phyloP scores from a whole-genome alignment of 2,329 filamentous ascomycete genomes.

The Ophiostoma populinum region DNA sequence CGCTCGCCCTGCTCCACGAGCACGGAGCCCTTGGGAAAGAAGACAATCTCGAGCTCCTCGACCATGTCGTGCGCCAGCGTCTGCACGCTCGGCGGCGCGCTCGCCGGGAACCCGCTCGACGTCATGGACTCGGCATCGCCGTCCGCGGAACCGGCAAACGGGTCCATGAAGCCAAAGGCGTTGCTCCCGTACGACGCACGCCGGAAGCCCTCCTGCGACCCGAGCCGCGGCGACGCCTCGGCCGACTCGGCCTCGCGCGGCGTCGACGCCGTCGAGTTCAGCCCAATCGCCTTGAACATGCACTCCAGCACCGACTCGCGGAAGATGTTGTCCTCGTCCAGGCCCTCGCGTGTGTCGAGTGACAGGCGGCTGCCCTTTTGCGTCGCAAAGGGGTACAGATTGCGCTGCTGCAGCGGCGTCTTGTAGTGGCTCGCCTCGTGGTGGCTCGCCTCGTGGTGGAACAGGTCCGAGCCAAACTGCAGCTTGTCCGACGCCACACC shows the following conservation, averaged over 20 bases:
- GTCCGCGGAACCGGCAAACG: slow-evolving; percentile 60
- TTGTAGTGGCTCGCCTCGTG: too few species aligned
- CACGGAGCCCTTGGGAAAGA: slow-evolving; percentile 86
- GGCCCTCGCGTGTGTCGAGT: slow-evolving; percentile 57
- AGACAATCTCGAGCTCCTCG: slow-evolving; percentile 91
- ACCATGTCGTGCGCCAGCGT: slow-evolving; percentile 61
- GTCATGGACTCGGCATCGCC: slow-evolving; percentile 77
- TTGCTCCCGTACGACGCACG: slow-evolving; percentile 64
- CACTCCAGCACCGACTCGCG: slow-evolving; percentile 82
- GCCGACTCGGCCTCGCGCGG: slow-evolving; percentile 55
- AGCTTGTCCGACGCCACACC: slow-evolving; percentile 25
- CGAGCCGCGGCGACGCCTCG: slow-evolving; percentile 68
- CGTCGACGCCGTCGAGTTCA: slow-evolving; percentile 50
- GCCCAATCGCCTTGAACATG: slow-evolving; percentile 84
- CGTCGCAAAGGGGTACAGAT: slow-evolving; percentile 39
- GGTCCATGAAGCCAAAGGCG: slow-evolving; percentile 81
- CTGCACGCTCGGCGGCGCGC: slow-evolving; percentile 46
- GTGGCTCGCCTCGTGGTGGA: slow-evolving; percentile 17
- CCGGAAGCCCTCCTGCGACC: slow-evolving; percentile 66
- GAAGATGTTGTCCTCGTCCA: slow-evolving; percentile 80
- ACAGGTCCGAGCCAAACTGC: slow-evolving; percentile 13
- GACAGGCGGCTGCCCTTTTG: slow-evolving; percentile 30
- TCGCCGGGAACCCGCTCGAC: slow-evolving; percentile 40
- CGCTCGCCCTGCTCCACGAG: slow-evolving; percentile 92
- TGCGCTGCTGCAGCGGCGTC: slow-evolving; percentile 31